Evolutionary conservation across 495 filamentous ascomycete genomes (phyloP).

Genomic region (Talaromyces borbonicus): DNA sequence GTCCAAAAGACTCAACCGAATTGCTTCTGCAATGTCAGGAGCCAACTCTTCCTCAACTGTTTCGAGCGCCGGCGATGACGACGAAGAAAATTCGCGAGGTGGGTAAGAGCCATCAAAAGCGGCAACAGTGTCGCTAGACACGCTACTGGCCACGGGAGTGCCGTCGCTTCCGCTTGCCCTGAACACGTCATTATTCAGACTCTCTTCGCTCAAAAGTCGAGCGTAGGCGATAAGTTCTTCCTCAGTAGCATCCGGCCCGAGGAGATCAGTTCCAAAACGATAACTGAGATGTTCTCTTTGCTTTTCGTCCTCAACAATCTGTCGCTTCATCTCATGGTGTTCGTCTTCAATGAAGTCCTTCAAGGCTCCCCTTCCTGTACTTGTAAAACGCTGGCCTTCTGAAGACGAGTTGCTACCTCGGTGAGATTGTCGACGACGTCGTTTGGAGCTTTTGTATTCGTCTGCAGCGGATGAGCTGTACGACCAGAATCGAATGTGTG

Average conservation of each 20-base stretch:
- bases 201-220: slow-evolving; percentile 76
- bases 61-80: slow-evolving; percentile 29
- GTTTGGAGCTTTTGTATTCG: slow-evolving; percentile 54
- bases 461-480: slow-evolving; percentile 68
- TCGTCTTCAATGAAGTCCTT: slow-evolving; percentile 78
- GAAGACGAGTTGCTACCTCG: slow-evolving; percentile 47
- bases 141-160: slow-evolving; percentile 36
- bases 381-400: slow-evolving; percentile 46
- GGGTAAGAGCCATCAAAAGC: slow-evolving; percentile 42
- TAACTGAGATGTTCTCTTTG: slow-evolving; percentile 58
- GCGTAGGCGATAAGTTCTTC: slow-evolving; percentile 88
- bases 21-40: slow-evolving; percentile 70
- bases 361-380: slow-evolving; percentile 51
- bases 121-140: slow-evolving; percentile 30
- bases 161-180: slow-evolving; percentile 43
- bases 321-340: slow-evolving; percentile 66
- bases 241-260: slow-evolving; percentile 62
- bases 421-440: slow-evolving; percentile 48
- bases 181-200: slow-evolving; percentile 50
- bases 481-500: slow-evolving; percentile 83
- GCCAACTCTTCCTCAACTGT: slow-evolving; percentile 51
- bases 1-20: slow-evolving; percentile 65
- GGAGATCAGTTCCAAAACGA: slow-evolving; percentile 72
- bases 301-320: slow-evolving; percentile 50
- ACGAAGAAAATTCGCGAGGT: slow-evolving; percentile 33